Evolutionary conservation across 2,329 filamentous ascomycete genomes (phyloP).

Genomic region (Microcyclospora tardicrescens): DNA sequence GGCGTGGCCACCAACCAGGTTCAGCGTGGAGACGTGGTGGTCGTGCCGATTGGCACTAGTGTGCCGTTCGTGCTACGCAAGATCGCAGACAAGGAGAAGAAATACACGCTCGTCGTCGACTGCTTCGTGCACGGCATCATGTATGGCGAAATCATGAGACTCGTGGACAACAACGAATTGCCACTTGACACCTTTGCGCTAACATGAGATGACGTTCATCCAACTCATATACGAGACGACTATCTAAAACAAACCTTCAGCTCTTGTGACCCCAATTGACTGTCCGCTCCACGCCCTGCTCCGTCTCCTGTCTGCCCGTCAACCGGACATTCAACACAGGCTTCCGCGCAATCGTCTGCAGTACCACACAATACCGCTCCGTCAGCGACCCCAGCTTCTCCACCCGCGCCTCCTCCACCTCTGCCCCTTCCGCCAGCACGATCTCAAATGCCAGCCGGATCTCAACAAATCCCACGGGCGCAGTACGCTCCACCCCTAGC

Average conservation of each 20-base stretch:
- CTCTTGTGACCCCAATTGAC: conserved; percentile 13
- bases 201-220: background rate
- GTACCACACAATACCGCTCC: conserved; percentile 37
- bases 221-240: background rate
- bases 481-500: conserved; percentile 34
- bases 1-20: background rate
- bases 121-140: conserved; percentile 1
- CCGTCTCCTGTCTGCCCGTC: conserved; percentile 14
- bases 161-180: background rate
- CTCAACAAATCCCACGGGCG: conserved; percentile 36
- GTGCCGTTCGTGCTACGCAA: conserved; percentile 1
- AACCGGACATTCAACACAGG: conserved; percentile 24
- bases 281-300: conserved; percentile 18
- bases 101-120: conserved; percentile 1
- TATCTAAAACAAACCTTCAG: conserved; percentile 2
- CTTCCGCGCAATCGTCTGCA: conserved; percentile 29
- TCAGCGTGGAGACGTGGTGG: background rate
- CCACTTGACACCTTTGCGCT: background rate
- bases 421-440: conserved; percentile 23
- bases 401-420: conserved; percentile 30
- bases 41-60: background rate
- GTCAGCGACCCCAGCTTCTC: conserved; percentile 36
- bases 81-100: background rate
- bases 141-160: background rate
- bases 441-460: conserved; percentile 34